These are phyloP conservation scores for Vinca major DNA, from an alignment of 305 asterid species.

Conservation along the genomic window DNA sequence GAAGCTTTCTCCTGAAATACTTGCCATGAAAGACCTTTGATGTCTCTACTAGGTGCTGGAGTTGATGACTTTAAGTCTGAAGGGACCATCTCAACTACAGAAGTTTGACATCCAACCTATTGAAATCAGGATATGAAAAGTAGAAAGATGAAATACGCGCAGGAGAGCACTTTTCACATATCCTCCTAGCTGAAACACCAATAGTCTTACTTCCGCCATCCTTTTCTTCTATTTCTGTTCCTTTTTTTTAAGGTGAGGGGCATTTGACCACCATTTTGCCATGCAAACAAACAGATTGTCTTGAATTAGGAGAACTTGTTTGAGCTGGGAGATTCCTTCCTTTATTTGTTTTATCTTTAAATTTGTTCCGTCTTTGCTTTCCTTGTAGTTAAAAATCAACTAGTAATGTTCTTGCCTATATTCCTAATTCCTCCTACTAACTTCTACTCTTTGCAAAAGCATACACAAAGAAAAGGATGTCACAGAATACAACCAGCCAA, in stretches of 20 bases:
- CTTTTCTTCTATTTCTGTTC: too few species aligned
- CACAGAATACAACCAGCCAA: not conserved
- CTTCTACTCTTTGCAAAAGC: not conserved
- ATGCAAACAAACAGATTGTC: too few species aligned
- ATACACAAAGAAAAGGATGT: not conserved
- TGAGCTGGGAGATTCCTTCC: not conserved
- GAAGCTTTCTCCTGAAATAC: constrained; percentile 64
- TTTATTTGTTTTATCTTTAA: not conserved
- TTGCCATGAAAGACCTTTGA: constrained; percentile 61
- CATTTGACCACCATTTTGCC: too few species aligned
- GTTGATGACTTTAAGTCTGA: constrained; percentile 44
- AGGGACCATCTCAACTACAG: constrained; percentile 68
- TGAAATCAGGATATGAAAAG: constrained; percentile 1
- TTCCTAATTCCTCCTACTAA: not conserved
- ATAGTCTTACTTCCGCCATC: too few species aligned
- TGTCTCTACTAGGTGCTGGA: constrained; percentile 33
- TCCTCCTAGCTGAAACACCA: not conserved
- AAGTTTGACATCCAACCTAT: constrained; percentile 66
- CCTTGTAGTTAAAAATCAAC: not conserved
- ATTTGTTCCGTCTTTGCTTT: not conserved
- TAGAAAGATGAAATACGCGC: not conserved
- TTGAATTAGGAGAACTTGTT: too few species aligned
- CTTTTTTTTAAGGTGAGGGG: not conserved
- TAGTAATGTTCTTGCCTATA: too few species aligned
- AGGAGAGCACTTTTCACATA: not conserved